A percentile compares a stretch with the other conserved stretches of the same genome.
Evolutionary conservation across 2,329 filamentous ascomycete genomes (phyloP).

Genomic region (Tolypocladium amazonense): DNA sequence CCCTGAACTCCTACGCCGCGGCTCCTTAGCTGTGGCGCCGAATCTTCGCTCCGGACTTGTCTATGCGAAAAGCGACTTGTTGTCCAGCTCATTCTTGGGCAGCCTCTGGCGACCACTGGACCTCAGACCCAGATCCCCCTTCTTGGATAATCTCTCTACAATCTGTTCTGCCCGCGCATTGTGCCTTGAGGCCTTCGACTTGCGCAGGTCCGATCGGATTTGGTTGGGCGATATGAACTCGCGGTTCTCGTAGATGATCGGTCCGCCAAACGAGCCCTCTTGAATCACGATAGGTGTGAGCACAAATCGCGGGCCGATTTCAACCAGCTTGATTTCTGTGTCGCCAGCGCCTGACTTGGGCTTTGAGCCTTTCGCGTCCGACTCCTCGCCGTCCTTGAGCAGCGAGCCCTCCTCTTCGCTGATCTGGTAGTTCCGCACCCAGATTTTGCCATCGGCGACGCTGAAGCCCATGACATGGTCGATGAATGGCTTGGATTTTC

Average conservation of each 20-base stretch:
- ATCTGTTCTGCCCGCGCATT: slow-evolving; percentile 65
- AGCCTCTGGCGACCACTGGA: slow-evolving; percentile 52
- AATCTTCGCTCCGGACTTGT: neutral
- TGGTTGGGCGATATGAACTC: slow-evolving; percentile 96
- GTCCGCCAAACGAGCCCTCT: slow-evolving; percentile 89
- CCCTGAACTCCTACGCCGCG: neutral
- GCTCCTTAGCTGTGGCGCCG: neutral
- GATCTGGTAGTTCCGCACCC: slow-evolving; percentile 92
- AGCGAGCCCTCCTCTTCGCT: slow-evolving; percentile 64
- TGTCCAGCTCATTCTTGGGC: slow-evolving; percentile 63
- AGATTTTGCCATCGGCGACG: slow-evolving; percentile 85
- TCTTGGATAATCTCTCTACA: slow-evolving; percentile 63
- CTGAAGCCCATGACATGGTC: slow-evolving; percentile 94
- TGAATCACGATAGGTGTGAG: slow-evolving; percentile 91
- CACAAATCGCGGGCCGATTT: slow-evolving; percentile 90
- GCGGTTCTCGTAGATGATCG: slow-evolving; percentile 97
- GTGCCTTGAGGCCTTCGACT: slow-evolving; percentile 67
- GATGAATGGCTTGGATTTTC: slow-evolving; percentile 90
- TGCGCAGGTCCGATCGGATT: slow-evolving; percentile 69
- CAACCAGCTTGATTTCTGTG: slow-evolving; percentile 73
- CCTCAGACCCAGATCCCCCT: slow-evolving; percentile 64
- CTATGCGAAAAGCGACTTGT: slow-evolving; percentile 64
- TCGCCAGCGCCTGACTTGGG: slow-evolving; percentile 38
- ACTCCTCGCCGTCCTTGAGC: slow-evolving; percentile 32
- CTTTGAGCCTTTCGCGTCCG: slow-evolving; percentile 22